Percentiles rank a stretch among this genome's conserved stretches.
phyloP scores from a whole-genome alignment of 2,329 filamentous ascomycete genomes.

The Alternaria ethzedia region DNA sequence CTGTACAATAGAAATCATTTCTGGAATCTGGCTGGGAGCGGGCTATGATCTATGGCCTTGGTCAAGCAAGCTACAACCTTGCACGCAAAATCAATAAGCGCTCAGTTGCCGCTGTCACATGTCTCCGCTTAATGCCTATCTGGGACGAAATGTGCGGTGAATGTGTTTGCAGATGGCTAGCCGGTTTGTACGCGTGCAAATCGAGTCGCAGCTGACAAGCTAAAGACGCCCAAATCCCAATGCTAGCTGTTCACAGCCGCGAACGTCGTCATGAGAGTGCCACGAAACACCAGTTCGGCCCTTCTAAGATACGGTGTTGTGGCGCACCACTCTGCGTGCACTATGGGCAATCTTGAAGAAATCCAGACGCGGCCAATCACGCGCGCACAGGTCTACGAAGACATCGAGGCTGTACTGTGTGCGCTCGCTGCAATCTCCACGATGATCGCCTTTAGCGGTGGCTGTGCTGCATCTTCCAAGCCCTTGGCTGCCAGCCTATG shows the following conservation, averaged over 20 bases:
- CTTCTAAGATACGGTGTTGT: background rate
- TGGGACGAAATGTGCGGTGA: background rate
- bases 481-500: slow-evolving; percentile 17
- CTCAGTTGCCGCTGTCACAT: background rate
- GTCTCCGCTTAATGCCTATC: background rate
- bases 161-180: background rate
- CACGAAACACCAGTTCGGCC: background rate
- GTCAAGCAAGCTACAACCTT: slow-evolving; percentile 2
- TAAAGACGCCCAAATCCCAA: background rate
- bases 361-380: background rate
- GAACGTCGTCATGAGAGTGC: background rate
- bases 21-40: slow-evolving; percentile 8
- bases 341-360: background rate
- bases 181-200: background rate
- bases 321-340: background rate
- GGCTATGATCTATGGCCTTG: slow-evolving; percentile 13
- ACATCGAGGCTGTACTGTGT: background rate
- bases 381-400: background rate
- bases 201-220: background rate
- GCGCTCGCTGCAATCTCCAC: background rate
- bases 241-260: background rate
- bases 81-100: background rate
- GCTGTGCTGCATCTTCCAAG: slow-evolving; percentile 7
- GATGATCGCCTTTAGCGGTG: background rate
- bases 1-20: slow-evolving; percentile 22